Base-by-base conservation (phyloP, 805 yeast species). In the Starmera caribaea region DNA sequence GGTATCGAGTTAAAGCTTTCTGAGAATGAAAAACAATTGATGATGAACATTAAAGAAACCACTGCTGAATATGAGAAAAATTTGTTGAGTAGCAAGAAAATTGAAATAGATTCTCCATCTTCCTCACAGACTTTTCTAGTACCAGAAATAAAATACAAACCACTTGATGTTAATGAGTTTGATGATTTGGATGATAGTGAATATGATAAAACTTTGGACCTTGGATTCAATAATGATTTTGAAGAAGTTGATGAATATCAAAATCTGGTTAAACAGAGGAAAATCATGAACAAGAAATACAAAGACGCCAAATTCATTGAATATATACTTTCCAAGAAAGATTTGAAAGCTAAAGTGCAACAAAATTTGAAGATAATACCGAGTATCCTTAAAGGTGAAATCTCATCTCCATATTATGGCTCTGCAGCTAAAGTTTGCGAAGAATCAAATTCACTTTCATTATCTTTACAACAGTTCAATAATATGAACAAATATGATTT, bases 361-460 rank as follows among this genome's bases (percentile, higher is more conserved):
- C 54, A 61, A 17, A 58, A 65, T 37, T 34, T 66, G 14, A 41
- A 42, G 3, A 42, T 63, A 5, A 54, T 74, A 1, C 66, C 67
- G 1, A 46, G 50, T 11, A 58, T 76, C 16, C 54, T 75, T n/a
- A 53, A 61, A 2, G 81, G 77, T 3, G 44, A 61, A 11, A 48
- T 54, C 1, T 57, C 63, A 11, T 78, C 84, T 1, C 54, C 57
- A 30, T 79, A 66, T 51, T 79, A 77, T 48, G 59, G 58, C 3
- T 45, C 65, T 24, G 87, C 88, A 0, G 63, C 66, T 16, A 47
- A 54, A 12, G 63, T 68, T 33, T 57, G 55, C 12, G 47, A 57
- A 13, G 41, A 51, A 1, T 73, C 81, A 3, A 45, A 51, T 3
- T 60, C 68, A 27, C 59, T 67, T 4, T 57, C 68, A 1, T 58